phyloP scores from a whole-genome alignment of 2,329 filamentous ascomycete genomes.

The Trichoderma polysporum region DNA sequence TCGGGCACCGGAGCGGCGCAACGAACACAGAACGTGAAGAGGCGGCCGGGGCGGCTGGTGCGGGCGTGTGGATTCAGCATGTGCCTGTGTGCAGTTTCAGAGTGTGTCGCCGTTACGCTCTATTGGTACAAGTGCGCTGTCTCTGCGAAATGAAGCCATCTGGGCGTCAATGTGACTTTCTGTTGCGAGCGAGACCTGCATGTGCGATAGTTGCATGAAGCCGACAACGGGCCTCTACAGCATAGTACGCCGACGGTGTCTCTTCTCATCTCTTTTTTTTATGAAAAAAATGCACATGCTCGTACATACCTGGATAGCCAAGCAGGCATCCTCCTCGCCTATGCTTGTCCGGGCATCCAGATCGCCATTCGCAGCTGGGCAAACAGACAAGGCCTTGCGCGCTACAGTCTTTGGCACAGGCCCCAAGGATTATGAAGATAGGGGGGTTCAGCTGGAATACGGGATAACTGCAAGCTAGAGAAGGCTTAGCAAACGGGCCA shows the following conservation, averaged over 20 bases:
- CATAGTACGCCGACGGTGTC: no score
- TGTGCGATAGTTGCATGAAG: background rate
- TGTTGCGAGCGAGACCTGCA: conserved; percentile 8
- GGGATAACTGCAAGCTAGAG: conserved; percentile 6
- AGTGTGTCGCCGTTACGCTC: no score
- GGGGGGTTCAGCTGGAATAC: conserved; percentile 4
- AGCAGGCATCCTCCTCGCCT: no score
- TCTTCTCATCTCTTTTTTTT: no score
- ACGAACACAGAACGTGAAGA: background rate
- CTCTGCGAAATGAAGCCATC: background rate
- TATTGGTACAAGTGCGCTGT: no score
- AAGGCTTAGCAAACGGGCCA: conserved; percentile 3
- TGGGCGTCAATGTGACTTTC: background rate
- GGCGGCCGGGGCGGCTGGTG: conserved; percentile 1
- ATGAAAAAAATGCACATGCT: no score
- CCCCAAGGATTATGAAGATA: background rate
- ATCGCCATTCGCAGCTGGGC: background rate
- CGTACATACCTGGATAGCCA: no score
- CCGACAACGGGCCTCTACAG: no score
- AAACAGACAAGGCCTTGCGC: background rate
- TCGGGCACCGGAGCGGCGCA: conserved; percentile 19
- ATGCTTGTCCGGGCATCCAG: no score
- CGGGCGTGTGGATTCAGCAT: conserved; percentile 18
- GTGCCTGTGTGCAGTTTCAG: conserved; percentile 1
- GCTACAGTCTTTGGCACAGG: background rate